Evolutionary conservation across 495 filamentous ascomycete species (phyloP).

Genomic region (Neurospora sp.): DNA sequence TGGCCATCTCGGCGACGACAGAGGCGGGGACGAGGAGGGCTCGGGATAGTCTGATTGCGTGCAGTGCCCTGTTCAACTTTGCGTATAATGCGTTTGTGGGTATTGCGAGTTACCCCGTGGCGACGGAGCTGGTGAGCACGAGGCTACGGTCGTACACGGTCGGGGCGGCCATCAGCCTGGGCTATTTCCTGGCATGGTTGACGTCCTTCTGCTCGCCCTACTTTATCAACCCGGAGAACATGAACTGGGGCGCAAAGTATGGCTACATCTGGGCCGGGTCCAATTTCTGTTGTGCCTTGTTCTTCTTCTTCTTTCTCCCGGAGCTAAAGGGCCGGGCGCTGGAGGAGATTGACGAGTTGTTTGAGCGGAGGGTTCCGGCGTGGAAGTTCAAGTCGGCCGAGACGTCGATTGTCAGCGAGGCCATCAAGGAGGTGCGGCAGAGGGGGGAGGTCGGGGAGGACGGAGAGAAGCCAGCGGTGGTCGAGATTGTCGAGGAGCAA

Average conservation of each 20-base stretch:
- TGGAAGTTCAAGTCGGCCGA: slow-evolving; percentile 29
- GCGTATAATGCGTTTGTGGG: slow-evolving; percentile 11
- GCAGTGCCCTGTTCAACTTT: slow-evolving; percentile 15
- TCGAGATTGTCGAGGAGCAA: neutral
- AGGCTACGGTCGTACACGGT: slow-evolving; percentile 10
- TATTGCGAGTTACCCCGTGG: slow-evolving; percentile 7
- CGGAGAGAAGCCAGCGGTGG: neutral
- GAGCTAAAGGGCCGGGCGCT: slow-evolving; percentile 48
- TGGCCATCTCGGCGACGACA: slow-evolving; percentile 25
- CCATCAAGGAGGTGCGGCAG: slow-evolving; percentile 20
- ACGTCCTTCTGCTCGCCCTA: slow-evolving; percentile 14
- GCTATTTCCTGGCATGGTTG: slow-evolving; percentile 11
- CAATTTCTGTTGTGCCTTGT: slow-evolving; percentile 35
- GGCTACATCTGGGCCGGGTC: slow-evolving; percentile 43
- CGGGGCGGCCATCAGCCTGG: slow-evolving; percentile 10
- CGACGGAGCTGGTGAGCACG: neutral
- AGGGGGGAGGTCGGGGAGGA: neutral
- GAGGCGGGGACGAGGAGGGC: slow-evolving; percentile 17
- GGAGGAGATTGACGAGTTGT: slow-evolving; percentile 48
- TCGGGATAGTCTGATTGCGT: slow-evolving; percentile 19
- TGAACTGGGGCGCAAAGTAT: slow-evolving; percentile 31
- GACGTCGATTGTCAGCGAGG: slow-evolving; percentile 25
- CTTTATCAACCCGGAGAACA: slow-evolving; percentile 15
- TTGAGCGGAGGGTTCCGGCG: slow-evolving; percentile 25
- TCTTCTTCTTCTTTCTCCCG: slow-evolving; percentile 38